Evolutionary conservation across 352 stramenopile species (phyloP), one percentile per base, ranked within the genome.

Genomic region (Phytopythium helicoides): DNA sequence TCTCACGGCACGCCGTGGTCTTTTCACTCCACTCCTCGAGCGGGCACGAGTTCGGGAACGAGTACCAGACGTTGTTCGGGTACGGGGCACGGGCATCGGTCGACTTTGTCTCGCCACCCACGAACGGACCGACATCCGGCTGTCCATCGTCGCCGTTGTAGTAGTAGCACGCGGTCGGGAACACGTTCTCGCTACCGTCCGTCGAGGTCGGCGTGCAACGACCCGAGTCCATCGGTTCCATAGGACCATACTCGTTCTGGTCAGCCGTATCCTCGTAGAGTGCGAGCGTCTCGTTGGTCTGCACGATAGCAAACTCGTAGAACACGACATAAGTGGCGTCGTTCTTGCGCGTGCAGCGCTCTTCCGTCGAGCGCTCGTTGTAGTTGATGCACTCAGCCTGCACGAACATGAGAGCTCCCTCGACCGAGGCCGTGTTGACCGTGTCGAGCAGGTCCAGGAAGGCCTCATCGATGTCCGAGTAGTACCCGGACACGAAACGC

Each of bases 371-470:
- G 31, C 81, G 77, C 40, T 74, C 78, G 41, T 73, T 62, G 64
- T 87, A 80, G 69, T 94, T 91, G 66, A 95, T 92, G 38, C 79
- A 66, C 51, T 95, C 85, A 6, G 82, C 80, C 61, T 93, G 83
- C 26, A 95, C 77, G 65, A 92, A 95, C 81, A 92, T 94, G 36
- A 95, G 77, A 34, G 82, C 72, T 14, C 85, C 85, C 51, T 93
- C 82, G 12, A 95, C 76, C 0, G 66, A 83, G 6, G 83, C 86
- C 25, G 79, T 83, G 60, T 94, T 95, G 23, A 89, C 82, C 16
- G 71, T 85, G 60, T 95, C 84, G 53, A 94, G 71, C 9, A 73
- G 71, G 15, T 65, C 79, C 14, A 72, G 49, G 56, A 79, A 92
- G 15, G 66, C 76, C 6, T 67, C 64, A 11, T 57, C 66, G 47